These are phyloP conservation scores for barrel medic (Medicago truncatula) DNA, from an alignment of 306 rosid species.

Conservation along the genomic window MtrunA17r5.0-ANR NC_053048.1:33454501-33455000, in stretches of 20 bases:
- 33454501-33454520: conserved; percentile 80
- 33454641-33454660: conserved; percentile 92
- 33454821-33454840: conserved; percentile 24
- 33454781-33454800: conserved; percentile 19
- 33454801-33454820: conserved; percentile 6
- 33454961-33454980: no score
- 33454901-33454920: no score
- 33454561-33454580: conserved; percentile 67
- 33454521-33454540: conserved; percentile 78
- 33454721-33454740: conserved; percentile 17
- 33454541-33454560: conserved; percentile 75
- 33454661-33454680: conserved; percentile 73
- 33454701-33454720: conserved; percentile 19
- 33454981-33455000: no score
- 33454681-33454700: conserved; percentile 15
- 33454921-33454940: no score
- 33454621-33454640: conserved; percentile 98
- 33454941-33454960: no score
- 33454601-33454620: conserved; percentile 83
- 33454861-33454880: no score
- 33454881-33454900: no score
- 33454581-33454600: conserved; percentile 78
- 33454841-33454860: not conserved
- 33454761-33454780: conserved; percentile 14
- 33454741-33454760: conserved; percentile 1